Evolutionary conservation across 768 basidiomycete genomes (phyloP), one percentile per base, ranked within the genome.

Genomic region (Xerocomellus amylosporus): DNA sequence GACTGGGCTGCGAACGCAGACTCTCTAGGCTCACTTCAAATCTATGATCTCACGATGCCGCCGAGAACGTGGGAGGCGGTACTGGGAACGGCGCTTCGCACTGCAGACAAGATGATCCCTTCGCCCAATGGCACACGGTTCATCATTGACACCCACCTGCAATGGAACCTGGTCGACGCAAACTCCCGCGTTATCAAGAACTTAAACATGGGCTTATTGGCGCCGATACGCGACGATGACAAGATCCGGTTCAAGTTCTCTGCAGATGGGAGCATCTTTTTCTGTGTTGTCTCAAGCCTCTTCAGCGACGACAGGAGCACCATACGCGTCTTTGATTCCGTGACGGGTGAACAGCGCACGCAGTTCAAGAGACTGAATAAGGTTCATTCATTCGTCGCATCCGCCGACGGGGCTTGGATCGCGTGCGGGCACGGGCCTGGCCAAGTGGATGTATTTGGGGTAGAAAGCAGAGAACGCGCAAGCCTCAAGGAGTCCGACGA

Each of bases 281-380:
- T 49, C 8, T 49, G 22, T n/a, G 28, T 40, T 22, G 10, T 52
- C 10, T 4, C 14, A 15, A 44, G 17, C 46, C 2, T 54, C 1
- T 19, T 60, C 26, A 39, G n/a, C 5, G 49, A 54, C 9, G 47
- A 60, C 26, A 63, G 53, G 41, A 49, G 38, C 20, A 46, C 38
- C 4, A 19, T 63, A 2, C 53, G 51, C 14, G 41, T 64, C 17
- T 60, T 57, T 39, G 51, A 55, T 50, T 31, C 55, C 8, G 26
- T 19, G 41, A 52, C 49, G 22, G 62, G 62, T 17, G 54, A 55
- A 1, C 58, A 45, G 30, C 55, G 42, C 0, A 26, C 46, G 0
- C 50, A 57, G n/a, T 54, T 63, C n/a, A 9, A 46, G 6, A 53
- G 55, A 14, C 19, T 64, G 31, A 64, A 57, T 14, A 50, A 40